These are phyloP conservation scores for Leishmania mexicana DNA, from an alignment of 208 protist genomes.

Conservation along the genomic window DNA sequence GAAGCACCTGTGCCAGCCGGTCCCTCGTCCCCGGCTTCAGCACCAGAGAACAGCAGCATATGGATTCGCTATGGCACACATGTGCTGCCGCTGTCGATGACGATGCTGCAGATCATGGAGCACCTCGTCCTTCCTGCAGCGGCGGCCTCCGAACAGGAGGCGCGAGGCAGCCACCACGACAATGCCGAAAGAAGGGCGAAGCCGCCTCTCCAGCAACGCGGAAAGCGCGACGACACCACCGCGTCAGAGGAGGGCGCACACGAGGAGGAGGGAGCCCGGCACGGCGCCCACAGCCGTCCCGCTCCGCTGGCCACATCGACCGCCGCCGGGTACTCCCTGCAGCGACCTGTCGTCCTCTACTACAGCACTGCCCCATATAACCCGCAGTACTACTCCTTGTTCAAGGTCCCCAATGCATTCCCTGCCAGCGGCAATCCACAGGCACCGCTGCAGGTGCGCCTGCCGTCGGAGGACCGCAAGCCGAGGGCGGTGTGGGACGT, in stretches of 20 bases:
- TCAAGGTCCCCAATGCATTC: conserved; percentile 24
- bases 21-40: background rate
- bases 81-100: conserved; percentile 80
- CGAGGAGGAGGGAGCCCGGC: background rate
- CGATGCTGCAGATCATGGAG: conserved; percentile 76
- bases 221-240: background rate
- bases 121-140: conserved; percentile 27
- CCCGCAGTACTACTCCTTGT: conserved; percentile 31
- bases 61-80: conserved; percentile 69
- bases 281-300: background rate
- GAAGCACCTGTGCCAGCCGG: background rate
- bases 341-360: conserved; percentile 48
- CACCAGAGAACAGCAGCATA: conserved; percentile 27
- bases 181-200: background rate
- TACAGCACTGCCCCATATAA: conserved; percentile 74
- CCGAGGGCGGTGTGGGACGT: conserved; percentile 28
- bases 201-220: background rate
- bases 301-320: conserved; percentile 12
- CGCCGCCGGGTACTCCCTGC: conserved; percentile 22
- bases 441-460: conserved; percentile 25
- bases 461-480: conserved; percentile 34
- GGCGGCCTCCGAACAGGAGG: conserved; percentile 4
- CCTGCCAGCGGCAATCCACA: conserved; percentile 11
- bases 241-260: background rate
- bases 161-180: background rate